A percentile compares a stretch with the other conserved stretches of the same genome.
Conservation (phyloP, 805 yeast genomes). For the Kuraishia ogatae region DNA sequence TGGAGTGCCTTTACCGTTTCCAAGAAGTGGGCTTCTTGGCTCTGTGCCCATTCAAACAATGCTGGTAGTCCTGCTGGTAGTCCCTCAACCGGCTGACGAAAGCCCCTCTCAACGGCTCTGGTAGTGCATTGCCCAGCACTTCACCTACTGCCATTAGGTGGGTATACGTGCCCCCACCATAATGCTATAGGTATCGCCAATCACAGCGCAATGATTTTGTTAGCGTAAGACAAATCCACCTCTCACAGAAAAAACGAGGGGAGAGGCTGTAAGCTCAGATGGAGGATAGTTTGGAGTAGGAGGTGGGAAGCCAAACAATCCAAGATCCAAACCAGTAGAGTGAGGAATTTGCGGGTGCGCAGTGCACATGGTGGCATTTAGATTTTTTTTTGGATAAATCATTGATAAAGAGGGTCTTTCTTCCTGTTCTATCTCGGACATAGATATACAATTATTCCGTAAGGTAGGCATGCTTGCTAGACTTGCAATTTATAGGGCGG, state of each 20-base stretch:
- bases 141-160: background rate
- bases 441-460: background rate
- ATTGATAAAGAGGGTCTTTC: background rate
- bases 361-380: background rate
- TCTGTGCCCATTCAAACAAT: background rate
- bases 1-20: no score
- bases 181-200: background rate
- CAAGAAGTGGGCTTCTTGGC: no score
- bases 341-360: no score
- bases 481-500: background rate
- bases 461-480: background rate
- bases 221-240: background rate
- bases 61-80: background rate
- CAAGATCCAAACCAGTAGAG: background rate
- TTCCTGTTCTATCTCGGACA: background rate
- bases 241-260: background rate
- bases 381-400: background rate
- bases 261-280: background rate
- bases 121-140: background rate
- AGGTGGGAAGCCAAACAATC: background rate
- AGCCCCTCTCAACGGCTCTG: background rate
- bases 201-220: background rate
- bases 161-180: background rate
- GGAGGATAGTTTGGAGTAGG: background rate
- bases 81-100: background rate